Base-by-base conservation (phyloP, 73 alveolate genomes). In the Tetrahymena elliotti region DNA sequence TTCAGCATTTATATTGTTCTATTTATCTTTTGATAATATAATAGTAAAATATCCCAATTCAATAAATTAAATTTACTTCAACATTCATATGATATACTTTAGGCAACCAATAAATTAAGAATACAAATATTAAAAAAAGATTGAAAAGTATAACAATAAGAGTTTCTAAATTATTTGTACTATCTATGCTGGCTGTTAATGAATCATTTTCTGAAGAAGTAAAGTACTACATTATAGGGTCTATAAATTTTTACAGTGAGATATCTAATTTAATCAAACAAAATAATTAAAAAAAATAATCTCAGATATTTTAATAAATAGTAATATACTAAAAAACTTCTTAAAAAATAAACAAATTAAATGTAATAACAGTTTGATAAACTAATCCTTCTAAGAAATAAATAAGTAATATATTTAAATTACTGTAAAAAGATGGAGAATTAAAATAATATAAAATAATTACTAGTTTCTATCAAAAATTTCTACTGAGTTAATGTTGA, bases 1-100 rank as follows among this genome's bases (percentile, higher is more conserved):
- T 94, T 94, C 10, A 94, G 95, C 96, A 94, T 94, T n/a, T 94
- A 27, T 11, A 94, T 84, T 83, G 93, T 94, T 53, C 52, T 16
- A 93, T 94, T 94, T 39, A 94, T 94, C 96, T 94, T 5, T 47
- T 47, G 2, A 12, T 2, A 94, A 33, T 40, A 16, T 33, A 33
- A 24, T 5, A 40, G 27, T 41, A 41, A 39, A 93, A 7, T 2
- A 54, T 47, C 31, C 54, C 54, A 40, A 24, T 3, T 68, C 6
- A 6, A 53, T 53, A 53, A 53, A 68, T 3, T 27, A 22, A 27
- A 27, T 6, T 68, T 68, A 68, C 88, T 11, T 68, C 88, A 22
- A 68, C 88, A 68, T 68, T 68, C 88, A 68, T 68, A 27, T 68
- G 36, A 68, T 35, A 27, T 27, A 68, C n/a, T 68, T 68, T 68